Evolutionary conservation across 768 basidiomycete genomes (phyloP), one percentile per base, ranked within the genome.

Genomic region (Panaeolus cyanescens): DNA sequence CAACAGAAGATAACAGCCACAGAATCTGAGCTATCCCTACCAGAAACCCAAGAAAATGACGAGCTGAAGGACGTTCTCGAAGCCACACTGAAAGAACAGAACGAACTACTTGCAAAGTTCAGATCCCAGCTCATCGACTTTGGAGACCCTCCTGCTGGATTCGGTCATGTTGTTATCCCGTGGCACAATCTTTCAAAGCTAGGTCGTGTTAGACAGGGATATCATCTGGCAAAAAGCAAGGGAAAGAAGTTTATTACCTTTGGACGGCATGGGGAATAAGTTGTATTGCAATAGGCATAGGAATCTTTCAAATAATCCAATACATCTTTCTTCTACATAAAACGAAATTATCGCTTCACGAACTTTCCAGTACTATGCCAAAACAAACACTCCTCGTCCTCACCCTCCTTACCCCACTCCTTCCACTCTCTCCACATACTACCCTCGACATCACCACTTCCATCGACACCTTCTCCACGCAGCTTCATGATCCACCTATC

Each of bases 281-380:
- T n/a, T n/a, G n/a, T n/a, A n/a, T n/a, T n/a, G n/a, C n/a, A n/a
- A n/a, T n/a, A n/a, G n/a, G n/a, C n/a, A n/a, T n/a, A n/a, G n/a
- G n/a, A n/a, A n/a, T n/a, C n/a, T n/a, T n/a, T n/a, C n/a, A n/a
- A n/a, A n/a, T n/a, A n/a, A n/a, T n/a, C n/a, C n/a, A n/a, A n/a
- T n/a, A n/a, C n/a, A n/a, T n/a, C n/a, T n/a, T 20, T 20, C 8
- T 6, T 8, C 39, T 20, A 4, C 39, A 42, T 6, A 42, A 5
- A 3, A 42, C 40, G 2, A 42, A 3, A 37, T 37, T 55, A 61
- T 40, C 58, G 59, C 61, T 88, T 91, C 28, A 86, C 75, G 64
- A 84, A 87, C 40, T 77, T 75, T 28, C 90, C 90, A 10, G 77
- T 71, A 39, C 75, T 76, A 71, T 91, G 87, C 78, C 81, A 85